These are phyloP conservation scores for Diplogelasinospora grovesii DNA, from an alignment of 495 filamentous ascomycete genomes.

Conservation along the genomic window DNA sequence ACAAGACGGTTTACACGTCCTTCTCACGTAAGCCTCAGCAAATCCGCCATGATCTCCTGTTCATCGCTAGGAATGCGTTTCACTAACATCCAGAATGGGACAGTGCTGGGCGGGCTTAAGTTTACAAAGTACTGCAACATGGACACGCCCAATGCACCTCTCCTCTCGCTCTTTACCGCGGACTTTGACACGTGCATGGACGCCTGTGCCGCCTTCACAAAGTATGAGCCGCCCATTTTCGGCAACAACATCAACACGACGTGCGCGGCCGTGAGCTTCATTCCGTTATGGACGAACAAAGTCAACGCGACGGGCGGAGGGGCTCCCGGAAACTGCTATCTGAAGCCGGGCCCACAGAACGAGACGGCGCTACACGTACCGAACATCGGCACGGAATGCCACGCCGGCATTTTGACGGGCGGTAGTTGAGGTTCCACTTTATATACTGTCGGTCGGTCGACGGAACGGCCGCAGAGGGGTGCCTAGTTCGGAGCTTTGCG, in stretches of 20 bases:
- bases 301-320: slow-evolving; percentile 15
- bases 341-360: slow-evolving; percentile 36
- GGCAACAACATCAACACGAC: slow-evolving; percentile 23
- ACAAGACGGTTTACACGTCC: slow-evolving; percentile 23
- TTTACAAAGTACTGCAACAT: slow-evolving; percentile 37
- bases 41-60: too few species aligned
- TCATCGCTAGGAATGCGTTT: too few species aligned
- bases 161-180: slow-evolving; percentile 32
- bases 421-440: too few species aligned
- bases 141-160: slow-evolving; percentile 24
- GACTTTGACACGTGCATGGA: slow-evolving; percentile 42
- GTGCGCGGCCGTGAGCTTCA: slow-evolving; percentile 36
- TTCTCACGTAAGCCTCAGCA: slow-evolving; percentile 13
- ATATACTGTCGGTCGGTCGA: too few species aligned
- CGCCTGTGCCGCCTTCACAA: slow-evolving; percentile 37
- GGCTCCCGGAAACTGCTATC: slow-evolving; percentile 41
- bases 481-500: too few species aligned
- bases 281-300: slow-evolving; percentile 37
- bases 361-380: slow-evolving; percentile 20
- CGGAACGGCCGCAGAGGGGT: too few species aligned
- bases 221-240: slow-evolving; percentile 24
- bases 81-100: neutral
- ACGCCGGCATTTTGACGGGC: slow-evolving; percentile 16
- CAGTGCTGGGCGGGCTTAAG: slow-evolving; percentile 26
- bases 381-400: slow-evolving; percentile 20